These are phyloP conservation scores for Paramecium octaurelia DNA, from an alignment of 73 alveolate genomes.

Conservation along the genomic window DNA sequence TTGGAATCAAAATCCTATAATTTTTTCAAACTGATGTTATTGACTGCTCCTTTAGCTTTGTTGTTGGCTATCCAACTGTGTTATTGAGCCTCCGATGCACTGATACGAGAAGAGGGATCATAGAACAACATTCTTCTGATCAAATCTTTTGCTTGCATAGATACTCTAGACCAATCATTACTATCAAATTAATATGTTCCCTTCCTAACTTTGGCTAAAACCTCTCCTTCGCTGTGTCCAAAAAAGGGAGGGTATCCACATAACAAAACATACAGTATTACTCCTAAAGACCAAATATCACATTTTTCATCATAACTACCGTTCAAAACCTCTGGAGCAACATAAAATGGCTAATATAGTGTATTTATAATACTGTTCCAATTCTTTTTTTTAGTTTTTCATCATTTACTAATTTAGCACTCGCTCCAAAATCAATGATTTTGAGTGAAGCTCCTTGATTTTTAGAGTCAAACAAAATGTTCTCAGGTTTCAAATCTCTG, in stretches of 20 bases:
- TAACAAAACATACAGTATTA: constrained; percentile 60
- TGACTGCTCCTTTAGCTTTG: background rate
- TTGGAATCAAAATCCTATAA: constrained; percentile 43
- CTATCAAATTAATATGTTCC: constrained; percentile 51
- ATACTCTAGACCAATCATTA: constrained; percentile 41
- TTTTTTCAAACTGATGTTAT: background rate
- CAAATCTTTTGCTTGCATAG: constrained; percentile 62
- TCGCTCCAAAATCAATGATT: constrained; percentile 88
- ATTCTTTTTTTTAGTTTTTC: constrained; percentile 44
- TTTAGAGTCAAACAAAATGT: constrained; percentile 80
- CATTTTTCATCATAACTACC: constrained; percentile 69
- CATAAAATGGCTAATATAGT: constrained; percentile 44
- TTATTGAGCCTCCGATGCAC: constrained; percentile 47
- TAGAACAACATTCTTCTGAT: constrained; percentile 41
- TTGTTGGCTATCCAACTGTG: constrained; percentile 33
- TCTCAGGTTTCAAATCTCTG: constrained; percentile 95
- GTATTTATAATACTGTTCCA: constrained; percentile 37
- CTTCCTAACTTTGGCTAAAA: constrained; percentile 26
- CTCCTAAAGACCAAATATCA: constrained; percentile 73
- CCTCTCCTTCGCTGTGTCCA: constrained; percentile 61
- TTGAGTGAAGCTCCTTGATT: constrained; percentile 76
- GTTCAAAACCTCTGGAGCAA: constrained; percentile 73
- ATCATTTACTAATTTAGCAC: constrained; percentile 43
- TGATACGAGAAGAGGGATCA: constrained; percentile 37
- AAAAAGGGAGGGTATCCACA: constrained; percentile 65